Conservation (phyloP, 441 rosid genomes). For the Syzygium malaccense region DNA sequence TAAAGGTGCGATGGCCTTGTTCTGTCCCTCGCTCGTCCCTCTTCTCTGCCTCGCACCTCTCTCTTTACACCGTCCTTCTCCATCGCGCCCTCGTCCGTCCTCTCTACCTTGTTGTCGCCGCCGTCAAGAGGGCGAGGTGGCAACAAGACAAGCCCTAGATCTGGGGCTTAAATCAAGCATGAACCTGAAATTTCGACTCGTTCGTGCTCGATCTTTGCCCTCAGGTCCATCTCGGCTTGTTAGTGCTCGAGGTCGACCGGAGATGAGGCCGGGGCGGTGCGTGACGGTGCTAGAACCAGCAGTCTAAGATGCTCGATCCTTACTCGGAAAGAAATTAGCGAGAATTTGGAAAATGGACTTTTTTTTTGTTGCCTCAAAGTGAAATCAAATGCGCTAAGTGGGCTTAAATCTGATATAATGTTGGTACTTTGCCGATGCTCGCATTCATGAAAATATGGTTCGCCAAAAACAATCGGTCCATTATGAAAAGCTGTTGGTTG, state of each 20-base stretch:
- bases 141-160: not conserved
- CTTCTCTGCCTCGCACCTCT: not conserved
- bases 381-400: not conserved
- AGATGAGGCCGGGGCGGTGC: not conserved
- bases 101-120: not conserved
- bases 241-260: not conserved
- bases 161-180: not conserved
- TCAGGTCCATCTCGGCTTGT: fast-evolving
- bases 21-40: not conserved
- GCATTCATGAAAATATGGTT: not conserved
- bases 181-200: not conserved
- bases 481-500: not conserved
- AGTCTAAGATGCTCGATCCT: not conserved
- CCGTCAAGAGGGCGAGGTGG: not conserved
- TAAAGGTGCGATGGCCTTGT: not conserved
- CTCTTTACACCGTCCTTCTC: not conserved
- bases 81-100: not conserved
- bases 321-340: too few species aligned
- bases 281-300: not conserved
- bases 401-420: not conserved
- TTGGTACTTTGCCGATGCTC: not conserved
- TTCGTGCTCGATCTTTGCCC: fast-evolving
- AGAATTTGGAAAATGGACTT: too few species aligned
- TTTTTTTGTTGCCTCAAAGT: too few species aligned
- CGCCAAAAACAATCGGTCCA: not conserved